These are phyloP conservation scores for Pleodorina starrii DNA, from an alignment of 139 green algal genomes.

Conservation along the genomic window DNA sequence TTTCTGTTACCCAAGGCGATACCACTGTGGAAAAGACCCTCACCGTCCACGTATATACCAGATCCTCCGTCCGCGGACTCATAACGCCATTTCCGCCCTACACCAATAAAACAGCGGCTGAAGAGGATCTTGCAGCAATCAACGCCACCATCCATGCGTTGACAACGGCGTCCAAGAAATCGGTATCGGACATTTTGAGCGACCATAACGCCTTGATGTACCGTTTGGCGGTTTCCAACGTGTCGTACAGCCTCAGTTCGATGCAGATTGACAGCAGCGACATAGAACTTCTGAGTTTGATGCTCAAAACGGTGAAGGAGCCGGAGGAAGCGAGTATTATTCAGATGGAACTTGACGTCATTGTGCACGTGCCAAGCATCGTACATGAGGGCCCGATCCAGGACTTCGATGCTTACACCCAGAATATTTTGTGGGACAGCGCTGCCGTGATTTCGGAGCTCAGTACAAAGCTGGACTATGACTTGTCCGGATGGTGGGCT, in stretches of 20 bases:
- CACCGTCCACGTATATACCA: neutral
- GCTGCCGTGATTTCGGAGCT: neutral
- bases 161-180: too few species aligned
- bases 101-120: neutral
- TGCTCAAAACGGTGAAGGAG: too few species aligned
- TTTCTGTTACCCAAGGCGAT: conserved; percentile 12
- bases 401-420: neutral
- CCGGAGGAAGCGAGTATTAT: neutral
- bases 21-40: neutral
- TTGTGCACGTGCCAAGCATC: neutral
- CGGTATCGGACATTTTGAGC: too few species aligned
- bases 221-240: neutral
- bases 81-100: neutral
- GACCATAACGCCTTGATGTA: too few species aligned
- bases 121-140: neutral
- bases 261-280: neutral
- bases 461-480: neutral
- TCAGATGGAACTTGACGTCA: neutral
- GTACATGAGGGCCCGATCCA: neutral
- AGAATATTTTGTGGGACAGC: neutral
- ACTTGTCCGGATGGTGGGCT: neutral
- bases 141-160: neutral
- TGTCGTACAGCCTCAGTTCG: neutral
- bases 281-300: too few species aligned
- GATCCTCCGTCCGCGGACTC: neutral